Evolutionary conservation across 176 grass and related monocot species (phyloP).

Genomic region (Dactylis glomerata): DNA sequence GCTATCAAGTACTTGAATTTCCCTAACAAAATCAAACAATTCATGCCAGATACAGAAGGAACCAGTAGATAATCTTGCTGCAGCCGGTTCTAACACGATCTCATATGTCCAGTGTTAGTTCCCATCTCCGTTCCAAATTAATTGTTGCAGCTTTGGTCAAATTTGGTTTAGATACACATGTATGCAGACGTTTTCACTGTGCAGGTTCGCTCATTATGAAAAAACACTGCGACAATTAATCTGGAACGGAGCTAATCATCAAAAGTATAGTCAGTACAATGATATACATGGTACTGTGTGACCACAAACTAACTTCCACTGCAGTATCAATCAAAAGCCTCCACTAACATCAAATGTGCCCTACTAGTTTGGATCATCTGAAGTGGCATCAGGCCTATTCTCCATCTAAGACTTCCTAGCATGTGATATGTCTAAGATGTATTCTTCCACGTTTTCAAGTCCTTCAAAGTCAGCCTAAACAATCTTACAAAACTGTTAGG

Average conservation of each 20-base stretch:
- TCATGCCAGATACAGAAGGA: background rate
- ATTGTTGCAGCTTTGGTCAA: no score
- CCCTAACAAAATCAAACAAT: background rate
- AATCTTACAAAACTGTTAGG: constrained; percentile 13
- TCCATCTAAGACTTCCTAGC: constrained; percentile 13
- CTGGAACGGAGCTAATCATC: background rate
- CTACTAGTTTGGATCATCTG: constrained; percentile 45
- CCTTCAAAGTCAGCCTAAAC: background rate
- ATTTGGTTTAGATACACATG: no score
- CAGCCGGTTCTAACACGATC: background rate
- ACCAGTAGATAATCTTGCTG: no score
- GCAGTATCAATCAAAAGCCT: constrained; percentile 20
- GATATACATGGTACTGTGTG: constrained; percentile 20
- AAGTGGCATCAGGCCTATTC: constrained; percentile 14
- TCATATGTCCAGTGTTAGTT: no score
- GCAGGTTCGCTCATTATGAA: no score
- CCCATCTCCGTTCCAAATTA: no score
- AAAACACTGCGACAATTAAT: no score
- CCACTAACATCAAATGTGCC: constrained; percentile 28
- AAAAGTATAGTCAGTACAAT: constrained; percentile 23
- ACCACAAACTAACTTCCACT: constrained; percentile 31
- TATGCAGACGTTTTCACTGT: no score
- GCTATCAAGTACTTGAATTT: background rate
- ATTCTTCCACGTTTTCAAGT: constrained; percentile 26
- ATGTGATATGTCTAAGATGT: constrained; percentile 34